Conservation (phyloP, 2,329 filamentous ascomycete genomes). For the Fusarium nodosum region DNA sequence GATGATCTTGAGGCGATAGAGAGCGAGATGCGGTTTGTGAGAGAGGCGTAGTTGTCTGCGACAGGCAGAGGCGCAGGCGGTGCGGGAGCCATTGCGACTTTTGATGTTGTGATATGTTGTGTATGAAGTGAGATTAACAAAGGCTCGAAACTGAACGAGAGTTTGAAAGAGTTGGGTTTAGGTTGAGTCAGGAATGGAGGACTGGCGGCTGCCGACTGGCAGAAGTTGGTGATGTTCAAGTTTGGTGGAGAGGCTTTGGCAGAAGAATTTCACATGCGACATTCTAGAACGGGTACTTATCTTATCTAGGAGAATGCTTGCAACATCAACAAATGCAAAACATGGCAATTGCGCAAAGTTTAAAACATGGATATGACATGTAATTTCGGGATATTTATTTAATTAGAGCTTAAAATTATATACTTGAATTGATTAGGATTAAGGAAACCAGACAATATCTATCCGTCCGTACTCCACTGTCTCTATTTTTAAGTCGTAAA, state of each 20-base stretch:
- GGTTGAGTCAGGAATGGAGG: neutral
- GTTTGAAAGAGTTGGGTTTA: neutral
- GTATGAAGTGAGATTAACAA: neutral
- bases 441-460: conserved; percentile 36
- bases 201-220: neutral
- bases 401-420: conserved; percentile 15
- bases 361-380: neutral
- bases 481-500: conserved; percentile 42
- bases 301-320: conserved; percentile 39
- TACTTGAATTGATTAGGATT: conserved; percentile 42
- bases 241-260: conserved; percentile 33
- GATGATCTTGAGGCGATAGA: conserved; percentile 54
- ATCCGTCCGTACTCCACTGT: conserved; percentile 16
- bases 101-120: neutral
- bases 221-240: conserved; percentile 28
- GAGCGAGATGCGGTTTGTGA: conserved; percentile 60
- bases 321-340: neutral
- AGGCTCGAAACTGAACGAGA: neutral
- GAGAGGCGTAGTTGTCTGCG: conserved; percentile 55
- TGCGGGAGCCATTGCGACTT: conserved; percentile 40
- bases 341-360: neutral
- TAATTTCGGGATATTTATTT: neutral
- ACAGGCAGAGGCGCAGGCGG: conserved; percentile 53
- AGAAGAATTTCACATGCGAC: conserved; percentile 49
- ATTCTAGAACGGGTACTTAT: conserved; percentile 34